Evolutionary conservation across 306 rosid genomes (phyloP), one percentile per base, ranked within the genome.

Genomic region (Pueraria montana): DNA sequence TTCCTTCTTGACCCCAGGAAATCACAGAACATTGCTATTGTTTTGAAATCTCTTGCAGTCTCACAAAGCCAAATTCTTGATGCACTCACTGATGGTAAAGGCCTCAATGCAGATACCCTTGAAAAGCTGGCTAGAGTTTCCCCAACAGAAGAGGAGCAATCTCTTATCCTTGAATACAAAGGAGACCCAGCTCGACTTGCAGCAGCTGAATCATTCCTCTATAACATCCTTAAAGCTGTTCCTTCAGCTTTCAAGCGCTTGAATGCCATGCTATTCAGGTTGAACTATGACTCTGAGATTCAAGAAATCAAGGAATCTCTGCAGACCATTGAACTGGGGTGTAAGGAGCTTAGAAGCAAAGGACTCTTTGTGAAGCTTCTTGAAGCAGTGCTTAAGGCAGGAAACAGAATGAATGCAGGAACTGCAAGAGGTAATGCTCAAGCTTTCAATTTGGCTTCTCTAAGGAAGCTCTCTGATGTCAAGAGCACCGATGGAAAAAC

Each of bases 391-490:
- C 97, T 94, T 49, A 94, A 94, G 78, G 91, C 98, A 16, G 98
- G 98, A 32, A 94, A 94, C 63, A 82, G 95, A 5, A 89, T 94
- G 93, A 94, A 94, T 82, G 95, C 97, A 0, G 98, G 98, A 30
- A 94, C 98, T 46, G 76, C 94, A 3, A 80, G 98, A 78, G 98
- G 98, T 16, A 92, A 94, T 81, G 98, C 97, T 13, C 91, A 92
- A 70, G 98, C 98, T 65, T 94, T 94, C 83, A 86, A 91, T 69
- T 91, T 94, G 80, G 66, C 78, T 46, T 84, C 98, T 82, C 90
- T 94, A 4, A 87, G 93, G 53, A 94, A 92, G 79, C 98, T 94
- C 46, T 89, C 94, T 1, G 98, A 94, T 76, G 98, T 94, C 21
- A 87, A 84, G 85, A 91, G 97, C 84, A 82, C 87, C 1, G 88